Evolutionary conservation across 169 alveolate species (phyloP).

Genomic region (Plasmodium vinckei): DNA sequence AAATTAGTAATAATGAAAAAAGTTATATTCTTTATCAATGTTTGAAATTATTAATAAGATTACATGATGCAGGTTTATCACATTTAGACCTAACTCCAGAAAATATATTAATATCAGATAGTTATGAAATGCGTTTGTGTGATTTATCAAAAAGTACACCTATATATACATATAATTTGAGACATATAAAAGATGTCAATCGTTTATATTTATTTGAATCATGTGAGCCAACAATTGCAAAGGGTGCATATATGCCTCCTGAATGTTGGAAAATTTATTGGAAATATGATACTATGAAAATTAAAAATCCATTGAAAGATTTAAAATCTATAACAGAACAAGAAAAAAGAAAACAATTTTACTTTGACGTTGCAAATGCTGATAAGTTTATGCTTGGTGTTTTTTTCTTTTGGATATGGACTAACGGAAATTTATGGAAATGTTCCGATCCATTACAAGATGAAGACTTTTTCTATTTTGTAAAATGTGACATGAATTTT

Average conservation of each 20-base stretch:
- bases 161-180: slow-evolving; percentile 78
- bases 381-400: slow-evolving; percentile 78
- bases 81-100: slow-evolving; percentile 89
- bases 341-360: slow-evolving; percentile 79
- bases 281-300: slow-evolving; percentile 76
- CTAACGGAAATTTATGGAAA: slow-evolving; percentile 87
- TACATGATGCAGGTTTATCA: slow-evolving; percentile 86
- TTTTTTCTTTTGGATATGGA: slow-evolving; percentile 87
- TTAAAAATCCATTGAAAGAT: slow-evolving; percentile 40
- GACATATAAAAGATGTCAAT: slow-evolving; percentile 78
- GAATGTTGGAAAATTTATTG: slow-evolving; percentile 86
- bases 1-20: slow-evolving; percentile 79
- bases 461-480: slow-evolving; percentile 75
- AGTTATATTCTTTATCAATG: slow-evolving; percentile 80
- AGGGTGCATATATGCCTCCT: slow-evolving; percentile 90
- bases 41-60: slow-evolving; percentile 73
- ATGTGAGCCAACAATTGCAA: slow-evolving; percentile 89
- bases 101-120: slow-evolving; percentile 83
- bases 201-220: slow-evolving; percentile 79
- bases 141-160: slow-evolving; percentile 87
- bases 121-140: slow-evolving; percentile 82
- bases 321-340: slow-evolving; percentile 38
- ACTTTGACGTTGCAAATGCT: slow-evolving; percentile 85
- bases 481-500: slow-evolving; percentile 70
- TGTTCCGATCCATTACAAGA: slow-evolving; percentile 86